Evolutionary conservation across 352 stramenopile species (phyloP), one percentile per base, ranked within the genome.

Genomic region (Aphanomyces euteiches): DNA sequence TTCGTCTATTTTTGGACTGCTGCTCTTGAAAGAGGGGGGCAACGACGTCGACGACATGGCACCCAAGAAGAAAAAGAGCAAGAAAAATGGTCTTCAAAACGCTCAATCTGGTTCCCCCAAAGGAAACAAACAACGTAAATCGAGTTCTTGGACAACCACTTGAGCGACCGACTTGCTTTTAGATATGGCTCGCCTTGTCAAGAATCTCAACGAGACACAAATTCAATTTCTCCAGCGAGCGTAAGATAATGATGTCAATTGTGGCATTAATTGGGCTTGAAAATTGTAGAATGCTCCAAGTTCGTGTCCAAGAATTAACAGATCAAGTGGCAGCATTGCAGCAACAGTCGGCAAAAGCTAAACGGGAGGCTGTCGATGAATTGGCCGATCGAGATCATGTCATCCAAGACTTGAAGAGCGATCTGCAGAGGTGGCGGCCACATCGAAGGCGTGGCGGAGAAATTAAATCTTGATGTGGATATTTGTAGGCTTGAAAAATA

Each of bases 401-500:
- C 17, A 70, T 70, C 54, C n/a, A 21, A 10, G 64, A 70, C 40
- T 50, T 70, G n/a, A 63, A 70, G 19, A 19, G 53, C 38, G 53
- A 54, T n/a, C 36, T 70, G 7, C 7, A 3, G 34, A 34, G 53
- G 64, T 70, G 39, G 13, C 15, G 7, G 8, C 10, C 21, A 7
- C 6, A 8, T 65, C 19, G 7, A 19, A 65, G 8, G 28, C 28
- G 13, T 65, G 1, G 13, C 1, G 28, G 28, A 28, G 28, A 28
- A 28, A 28, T 2, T 28, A 19, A 12, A 10, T 58, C 37, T 36
- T n/a, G 7, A 19, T 13, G 59, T 15, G 13, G 12, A 8, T 5
- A 37, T 38, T 47, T 50, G 57, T 34, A 70, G 64, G 36, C 38
- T 61, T 34, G 64, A 70, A 70, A 61, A 34, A 17, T 70, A 70